A percentile compares a stretch with the other conserved stretches of the same genome.
phyloP scores from a whole-genome alignment of 352 stramenopile species.

The Phytophthora fragariaefolia region DNA sequence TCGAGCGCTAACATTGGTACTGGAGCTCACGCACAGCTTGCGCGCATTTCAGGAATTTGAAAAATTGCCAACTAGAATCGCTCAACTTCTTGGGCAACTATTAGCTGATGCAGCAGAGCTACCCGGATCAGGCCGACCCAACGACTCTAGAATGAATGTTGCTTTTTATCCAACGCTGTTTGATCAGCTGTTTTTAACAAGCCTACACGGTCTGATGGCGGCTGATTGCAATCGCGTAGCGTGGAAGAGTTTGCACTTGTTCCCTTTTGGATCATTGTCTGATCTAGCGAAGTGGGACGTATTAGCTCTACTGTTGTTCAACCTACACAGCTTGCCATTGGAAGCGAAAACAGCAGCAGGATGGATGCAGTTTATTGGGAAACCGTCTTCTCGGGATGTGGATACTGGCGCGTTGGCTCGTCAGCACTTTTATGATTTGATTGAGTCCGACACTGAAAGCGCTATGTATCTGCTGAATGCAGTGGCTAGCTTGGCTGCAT shows the following conservation, averaged over 20 bases:
- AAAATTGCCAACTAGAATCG: conserved; percentile 74
- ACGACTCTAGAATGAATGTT: conserved; percentile 23
- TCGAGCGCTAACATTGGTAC: conserved; percentile 70
- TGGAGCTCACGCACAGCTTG: conserved; percentile 78
- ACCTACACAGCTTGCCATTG: conserved; percentile 63
- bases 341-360: conserved; percentile 62
- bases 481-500: conserved; percentile 63
- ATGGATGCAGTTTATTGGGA: conserved; percentile 76
- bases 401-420: conserved; percentile 46
- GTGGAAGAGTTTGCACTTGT: conserved; percentile 73
- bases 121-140: conserved; percentile 43
- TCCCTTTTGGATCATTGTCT: conserved; percentile 79
- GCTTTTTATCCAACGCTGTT: conserved; percentile 81
- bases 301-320: conserved; percentile 76
- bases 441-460: conserved; percentile 69
- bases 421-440: conserved; percentile 62
- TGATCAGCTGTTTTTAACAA: conserved; percentile 87
- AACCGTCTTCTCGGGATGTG: conserved; percentile 31
- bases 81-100: conserved; percentile 71
- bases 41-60: conserved; percentile 85
- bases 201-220: conserved; percentile 73
- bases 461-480: conserved; percentile 76
- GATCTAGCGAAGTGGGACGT: conserved; percentile 85
- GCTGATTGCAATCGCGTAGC: conserved; percentile 82
- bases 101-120: conserved; percentile 62